Conservation (phyloP, 2,329 filamentous ascomycete genomes). For the Colletotrichum sp. region DNA sequence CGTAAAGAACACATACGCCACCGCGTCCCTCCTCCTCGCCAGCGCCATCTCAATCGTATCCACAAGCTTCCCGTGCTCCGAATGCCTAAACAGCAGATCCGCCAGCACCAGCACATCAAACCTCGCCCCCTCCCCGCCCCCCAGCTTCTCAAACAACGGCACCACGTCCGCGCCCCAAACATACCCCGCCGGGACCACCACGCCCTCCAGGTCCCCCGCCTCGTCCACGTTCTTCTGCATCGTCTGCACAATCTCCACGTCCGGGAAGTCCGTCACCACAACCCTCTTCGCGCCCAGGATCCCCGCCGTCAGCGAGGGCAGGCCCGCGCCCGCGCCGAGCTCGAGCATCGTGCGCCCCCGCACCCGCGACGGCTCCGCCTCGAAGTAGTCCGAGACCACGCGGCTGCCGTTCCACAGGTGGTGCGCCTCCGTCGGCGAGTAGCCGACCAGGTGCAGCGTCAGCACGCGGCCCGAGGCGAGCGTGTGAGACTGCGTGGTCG, state of each 20-base stretch:
- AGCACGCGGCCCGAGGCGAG: conserved; percentile 70
- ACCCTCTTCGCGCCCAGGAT: conserved; percentile 72
- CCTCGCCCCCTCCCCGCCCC: conserved; percentile 29
- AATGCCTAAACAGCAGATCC: conserved; percentile 90
- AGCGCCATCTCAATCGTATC: conserved; percentile 73
- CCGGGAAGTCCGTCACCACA: conserved; percentile 89
- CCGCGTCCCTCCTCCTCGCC: conserved; percentile 56
- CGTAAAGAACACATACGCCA: conserved; percentile 90
- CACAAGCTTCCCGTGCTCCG: conserved; percentile 81
- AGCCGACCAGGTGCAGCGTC: conserved; percentile 80
- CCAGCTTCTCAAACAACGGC: conserved; percentile 63
- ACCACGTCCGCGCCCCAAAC: conserved; percentile 78
- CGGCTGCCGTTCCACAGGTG: conserved; percentile 90
- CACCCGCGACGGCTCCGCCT: conserved; percentile 70
- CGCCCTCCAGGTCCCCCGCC: conserved; percentile 34
- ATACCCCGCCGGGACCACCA: conserved; percentile 71
- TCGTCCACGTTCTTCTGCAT: conserved; percentile 77
- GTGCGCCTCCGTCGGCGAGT: conserved; percentile 89
- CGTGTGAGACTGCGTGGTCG: conserved; percentile 75
- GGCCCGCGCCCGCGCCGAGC: conserved; percentile 85
- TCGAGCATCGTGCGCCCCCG: conserved; percentile 77
- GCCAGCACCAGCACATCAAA: conserved; percentile 89
- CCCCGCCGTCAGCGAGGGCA: conserved; percentile 81
- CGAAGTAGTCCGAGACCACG: conserved; percentile 78
- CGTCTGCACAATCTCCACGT: conserved; percentile 81